These are phyloP conservation scores for Nannizzia gypsea DNA, from an alignment of 2,329 filamentous ascomycete species.

Conservation along the genomic window DNA sequence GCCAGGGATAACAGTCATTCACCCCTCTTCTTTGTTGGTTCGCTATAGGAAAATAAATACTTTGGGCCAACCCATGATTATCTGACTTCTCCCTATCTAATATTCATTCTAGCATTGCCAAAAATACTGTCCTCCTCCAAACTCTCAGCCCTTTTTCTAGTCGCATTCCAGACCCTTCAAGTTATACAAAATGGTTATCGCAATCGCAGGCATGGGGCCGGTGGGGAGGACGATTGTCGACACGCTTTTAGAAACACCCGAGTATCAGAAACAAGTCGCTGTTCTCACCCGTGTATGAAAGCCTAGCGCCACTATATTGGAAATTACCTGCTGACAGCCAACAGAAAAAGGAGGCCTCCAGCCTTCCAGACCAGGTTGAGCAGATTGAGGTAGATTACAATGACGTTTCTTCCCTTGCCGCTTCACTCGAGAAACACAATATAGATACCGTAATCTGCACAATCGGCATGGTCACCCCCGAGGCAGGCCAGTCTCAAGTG, in stretches of 20 bases:
- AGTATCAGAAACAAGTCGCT: background rate
- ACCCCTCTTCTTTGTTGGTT: too few species aligned
- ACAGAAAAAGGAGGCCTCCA: background rate
- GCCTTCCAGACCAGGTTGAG: background rate
- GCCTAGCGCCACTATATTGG: background rate
- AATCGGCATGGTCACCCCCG: background rate
- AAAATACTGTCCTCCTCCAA: too few species aligned
- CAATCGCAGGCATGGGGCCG: background rate
- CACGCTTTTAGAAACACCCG: background rate
- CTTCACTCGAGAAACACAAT: background rate
- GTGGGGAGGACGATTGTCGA: slow-evolving; percentile 1
- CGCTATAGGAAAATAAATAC: too few species aligned
- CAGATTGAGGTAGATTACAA: slow-evolving; percentile 5
- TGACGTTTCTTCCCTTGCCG: background rate
- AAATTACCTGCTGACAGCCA: background rate
- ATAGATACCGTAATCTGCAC: background rate
- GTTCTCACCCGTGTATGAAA: background rate
- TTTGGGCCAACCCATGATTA: too few species aligned
- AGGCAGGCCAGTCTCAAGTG: background rate
- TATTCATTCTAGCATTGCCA: too few species aligned
- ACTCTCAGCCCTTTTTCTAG: too few species aligned
- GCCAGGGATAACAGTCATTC: too few species aligned
- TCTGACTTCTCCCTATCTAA: too few species aligned
- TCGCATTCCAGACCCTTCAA: too few species aligned
- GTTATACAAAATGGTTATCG: slow-evolving; percentile 1